Evolutionary conservation across 2,329 filamentous ascomycete genomes (phyloP).

Genomic region (Gaeumannomyces tritici): DNA sequence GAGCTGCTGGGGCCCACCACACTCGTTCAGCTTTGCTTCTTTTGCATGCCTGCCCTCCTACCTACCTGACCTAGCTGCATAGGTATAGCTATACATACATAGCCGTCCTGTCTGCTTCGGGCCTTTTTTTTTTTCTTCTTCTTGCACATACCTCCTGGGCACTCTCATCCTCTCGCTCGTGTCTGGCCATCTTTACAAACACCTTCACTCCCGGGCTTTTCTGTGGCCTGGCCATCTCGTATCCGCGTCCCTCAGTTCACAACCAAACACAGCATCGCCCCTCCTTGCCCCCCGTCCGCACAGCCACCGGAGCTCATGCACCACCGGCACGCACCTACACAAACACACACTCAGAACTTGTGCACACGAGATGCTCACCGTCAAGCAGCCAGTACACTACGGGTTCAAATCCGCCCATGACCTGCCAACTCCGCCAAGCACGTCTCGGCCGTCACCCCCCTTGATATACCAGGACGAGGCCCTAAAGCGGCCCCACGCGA

Average conservation of each 20-base stretch:
- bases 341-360: conserved; percentile 8
- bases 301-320: conserved; percentile 3
- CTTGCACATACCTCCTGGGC: no score
- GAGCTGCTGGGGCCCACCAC: no score
- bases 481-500: conserved; percentile 27
- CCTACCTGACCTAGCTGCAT: no score
- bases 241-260: background rate
- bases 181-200: background rate
- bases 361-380: conserved; percentile 47
- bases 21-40: no score
- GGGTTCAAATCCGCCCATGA: conserved; percentile 54
- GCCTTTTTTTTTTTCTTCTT: no score
- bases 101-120: no score
- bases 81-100: no score
- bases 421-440: conserved; percentile 47
- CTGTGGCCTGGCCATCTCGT: background rate
- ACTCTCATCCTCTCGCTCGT: no score
- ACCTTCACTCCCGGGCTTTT: background rate
- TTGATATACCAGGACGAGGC: conserved; percentile 37
- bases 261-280: background rate
- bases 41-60: no score
- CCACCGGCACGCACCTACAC: conserved; percentile 4
- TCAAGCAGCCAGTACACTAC: conserved; percentile 49
- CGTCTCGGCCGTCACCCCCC: conserved; percentile 45
- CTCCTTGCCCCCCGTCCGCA: background rate